Base-by-base conservation (phyloP, 2,329 filamentous ascomycete species). In the Magnaporthiopsis incrustans region DNA sequence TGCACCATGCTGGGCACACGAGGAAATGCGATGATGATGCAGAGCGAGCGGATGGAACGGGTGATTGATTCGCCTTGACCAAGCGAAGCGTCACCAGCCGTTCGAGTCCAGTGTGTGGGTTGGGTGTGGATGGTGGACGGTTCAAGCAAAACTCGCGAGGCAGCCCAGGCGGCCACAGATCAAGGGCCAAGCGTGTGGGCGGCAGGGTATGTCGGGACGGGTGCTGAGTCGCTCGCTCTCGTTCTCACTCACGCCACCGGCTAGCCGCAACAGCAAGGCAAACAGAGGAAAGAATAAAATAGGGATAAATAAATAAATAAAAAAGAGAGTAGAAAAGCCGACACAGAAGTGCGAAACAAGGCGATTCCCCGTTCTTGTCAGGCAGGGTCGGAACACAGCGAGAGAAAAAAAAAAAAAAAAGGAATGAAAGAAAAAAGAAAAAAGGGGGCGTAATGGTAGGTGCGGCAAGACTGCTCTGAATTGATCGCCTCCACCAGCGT, bases 1-100 rank as follows among this genome's bases (percentile, higher is more conserved):
- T 81, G 78, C 81, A 85, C 80, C 83, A 86, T 86, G 77, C 78
- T 86, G 83, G 79, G 77, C 77, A 76, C 75, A 74, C 72, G 68
- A 71, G 68, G 72, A 74, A 53, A 53, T 22, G 22, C 44, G 44
- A 53, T 53, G 44, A 53, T 53, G 44, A 53, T 53, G 44, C 44
- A 53, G 44, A 53, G 44, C 44, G 44, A n/a, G 44, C 35, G 18
- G 57, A 27, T 38, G 12, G 62, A 59, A 27, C 30, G 50, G 62
- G 57, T 59, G 62, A 63, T 59, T 58, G 62, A 59, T 30, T 44
- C 56, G 33, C 62, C 8, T 35, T 44, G 62, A 59, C 27, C 18
- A 32, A 63, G 33, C 62, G 57, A 59, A 63, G 57, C 62, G 33
- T 58, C 57, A 63, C 61, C 26, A 57, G 61, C 18, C 26, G 35